Conservation (phyloP, 2,329 filamentous ascomycete species). For the Botrytis elliptica region DNA sequence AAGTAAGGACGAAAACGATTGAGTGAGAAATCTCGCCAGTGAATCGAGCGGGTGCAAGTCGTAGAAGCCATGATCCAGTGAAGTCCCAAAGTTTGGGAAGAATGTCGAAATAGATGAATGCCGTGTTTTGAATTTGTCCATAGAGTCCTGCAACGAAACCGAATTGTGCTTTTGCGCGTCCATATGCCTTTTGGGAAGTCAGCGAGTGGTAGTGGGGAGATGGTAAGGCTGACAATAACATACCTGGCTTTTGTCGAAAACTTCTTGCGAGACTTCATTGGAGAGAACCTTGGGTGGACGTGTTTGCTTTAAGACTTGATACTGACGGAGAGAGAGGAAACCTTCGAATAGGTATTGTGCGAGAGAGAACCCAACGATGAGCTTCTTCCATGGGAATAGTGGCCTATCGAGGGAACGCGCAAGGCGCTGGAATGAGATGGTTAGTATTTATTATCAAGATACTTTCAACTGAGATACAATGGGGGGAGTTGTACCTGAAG, state of each 20-base stretch:
- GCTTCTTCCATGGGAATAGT: constrained; percentile 93
- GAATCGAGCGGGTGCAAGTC: constrained; percentile 74
- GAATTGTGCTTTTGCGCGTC: constrained; percentile 92
- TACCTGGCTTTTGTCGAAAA: constrained; percentile 90
- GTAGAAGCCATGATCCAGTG: constrained; percentile 71
- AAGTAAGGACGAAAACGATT: constrained; percentile 85
- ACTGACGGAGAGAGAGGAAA: constrained; percentile 86
- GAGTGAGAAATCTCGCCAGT: constrained; percentile 92
- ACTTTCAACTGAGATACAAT: not conserved
- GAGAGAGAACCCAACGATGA: constrained; percentile 91
- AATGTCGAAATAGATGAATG: constrained; percentile 85
- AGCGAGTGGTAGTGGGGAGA: constrained; percentile 22
- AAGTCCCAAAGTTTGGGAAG: constrained; percentile 87
- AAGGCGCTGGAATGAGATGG: constrained; percentile 56
- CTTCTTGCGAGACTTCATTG: constrained; percentile 83
- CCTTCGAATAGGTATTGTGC: constrained; percentile 89
- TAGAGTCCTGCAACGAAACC: constrained; percentile 77
- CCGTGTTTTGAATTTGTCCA: constrained; percentile 82
- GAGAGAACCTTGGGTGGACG: constrained; percentile 82
- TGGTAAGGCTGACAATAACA: constrained; percentile 24
- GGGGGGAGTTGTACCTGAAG: constrained; percentile 36
- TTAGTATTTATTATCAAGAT: constrained; percentile 24
- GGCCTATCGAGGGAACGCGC: constrained; percentile 86
- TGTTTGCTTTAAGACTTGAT: constrained; percentile 76
- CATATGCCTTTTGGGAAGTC: constrained; percentile 64